These are phyloP conservation scores for Diaporthe humulicola DNA, from an alignment of 2,329 filamentous ascomycete genomes.

Conservation along the genomic window DNA sequence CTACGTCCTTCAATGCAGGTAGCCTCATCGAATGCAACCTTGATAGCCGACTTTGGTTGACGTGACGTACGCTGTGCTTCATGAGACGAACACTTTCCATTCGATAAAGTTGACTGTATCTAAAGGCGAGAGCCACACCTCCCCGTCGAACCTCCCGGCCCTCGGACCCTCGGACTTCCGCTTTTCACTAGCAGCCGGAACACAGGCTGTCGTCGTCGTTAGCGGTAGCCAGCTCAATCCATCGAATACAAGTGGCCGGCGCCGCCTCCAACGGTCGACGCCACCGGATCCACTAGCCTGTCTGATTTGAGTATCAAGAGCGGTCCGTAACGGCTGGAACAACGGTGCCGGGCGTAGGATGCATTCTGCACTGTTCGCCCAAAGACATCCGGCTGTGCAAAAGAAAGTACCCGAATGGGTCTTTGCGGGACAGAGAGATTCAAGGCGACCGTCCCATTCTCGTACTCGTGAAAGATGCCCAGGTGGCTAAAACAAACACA, in stretches of 20 bases:
- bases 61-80: too few species aligned
- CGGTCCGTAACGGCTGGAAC: not conserved
- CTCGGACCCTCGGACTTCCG: not conserved
- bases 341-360: not conserved
- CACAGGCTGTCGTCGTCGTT: not conserved
- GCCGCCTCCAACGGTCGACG: not conserved
- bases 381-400: not conserved
- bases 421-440: not conserved
- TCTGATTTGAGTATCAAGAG: not conserved
- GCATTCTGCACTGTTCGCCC: not conserved
- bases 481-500: too few species aligned
- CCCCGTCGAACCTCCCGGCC: too few species aligned
- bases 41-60: too few species aligned
- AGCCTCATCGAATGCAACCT: not conserved
- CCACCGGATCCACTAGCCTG: not conserved
- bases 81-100: too few species aligned
- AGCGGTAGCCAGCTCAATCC: not conserved
- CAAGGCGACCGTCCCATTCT: not conserved
- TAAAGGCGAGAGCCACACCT: not conserved
- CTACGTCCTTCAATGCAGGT: not conserved
- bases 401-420: not conserved
- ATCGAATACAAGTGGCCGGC: not conserved
- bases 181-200: not conserved
- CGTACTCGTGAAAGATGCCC: too few species aligned
- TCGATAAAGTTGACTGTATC: too few species aligned